phyloP scores from a whole-genome alignment of 257 asterid genomes.

The Petrea volubilis region DNA sequence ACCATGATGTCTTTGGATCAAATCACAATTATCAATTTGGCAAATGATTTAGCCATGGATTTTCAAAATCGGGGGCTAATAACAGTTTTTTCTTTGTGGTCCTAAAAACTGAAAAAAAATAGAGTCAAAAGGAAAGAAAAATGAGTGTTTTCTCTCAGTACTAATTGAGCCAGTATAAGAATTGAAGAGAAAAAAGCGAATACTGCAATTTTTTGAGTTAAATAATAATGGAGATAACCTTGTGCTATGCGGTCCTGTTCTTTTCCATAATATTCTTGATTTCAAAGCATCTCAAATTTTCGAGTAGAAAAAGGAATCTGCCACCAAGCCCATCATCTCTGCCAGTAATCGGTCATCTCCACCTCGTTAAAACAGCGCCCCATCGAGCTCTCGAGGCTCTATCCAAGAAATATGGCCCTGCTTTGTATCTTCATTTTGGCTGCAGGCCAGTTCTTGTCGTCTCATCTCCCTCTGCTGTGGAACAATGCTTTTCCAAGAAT shows the following conservation, averaged over 20 bases:
- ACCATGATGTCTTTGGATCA: too few species aligned
- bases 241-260: conserved; percentile 1
- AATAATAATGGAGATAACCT: not conserved
- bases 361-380: conserved; percentile 33
- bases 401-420: conserved; percentile 36
- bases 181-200: not conserved
- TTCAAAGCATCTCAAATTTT: not conserved
- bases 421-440: conserved; percentile 40
- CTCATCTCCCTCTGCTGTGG: conserved; percentile 37
- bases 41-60: too few species aligned
- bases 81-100: too few species aligned
- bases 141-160: too few species aligned
- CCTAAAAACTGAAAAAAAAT: too few species aligned
- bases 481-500: conserved; percentile 37
- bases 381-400: conserved; percentile 36
- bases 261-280: conserved; percentile 1
- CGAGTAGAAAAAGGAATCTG: conserved; percentile 3
- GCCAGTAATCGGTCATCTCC: conserved; percentile 53
- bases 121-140: too few species aligned
- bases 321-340: conserved; percentile 47
- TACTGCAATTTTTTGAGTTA: not conserved
- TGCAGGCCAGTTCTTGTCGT: conserved; percentile 22
- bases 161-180: too few species aligned
- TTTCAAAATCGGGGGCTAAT: too few species aligned
- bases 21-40: too few species aligned